These are phyloP conservation scores for Schizophyllum commune DNA, from an alignment of 1,284 basidiomycete genomes.

Conservation along the genomic window DNA sequence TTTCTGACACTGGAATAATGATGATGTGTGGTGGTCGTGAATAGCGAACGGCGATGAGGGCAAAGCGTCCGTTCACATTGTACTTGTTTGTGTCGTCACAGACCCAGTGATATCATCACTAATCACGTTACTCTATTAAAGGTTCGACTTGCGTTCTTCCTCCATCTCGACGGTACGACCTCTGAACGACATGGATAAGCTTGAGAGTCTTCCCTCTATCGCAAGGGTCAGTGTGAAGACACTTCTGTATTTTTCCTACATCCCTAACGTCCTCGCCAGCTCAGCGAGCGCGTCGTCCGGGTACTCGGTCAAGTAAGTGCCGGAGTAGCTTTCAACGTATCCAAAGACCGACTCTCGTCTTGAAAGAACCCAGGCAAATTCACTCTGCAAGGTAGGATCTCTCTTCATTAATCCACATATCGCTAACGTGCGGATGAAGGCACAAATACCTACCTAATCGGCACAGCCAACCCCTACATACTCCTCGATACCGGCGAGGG, in stretches of 20 bases:
- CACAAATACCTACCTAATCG: constrained; percentile 91
- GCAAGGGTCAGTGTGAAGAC: constrained; percentile 44
- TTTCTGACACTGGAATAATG: too few relatives aligned
- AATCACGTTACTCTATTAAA: too few relatives aligned
- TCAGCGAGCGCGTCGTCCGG: constrained; percentile 56
- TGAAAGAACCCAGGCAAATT: constrained; percentile 83
- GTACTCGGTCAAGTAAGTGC: constrained; percentile 63
- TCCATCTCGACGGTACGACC: neutral
- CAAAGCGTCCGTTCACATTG: neutral
- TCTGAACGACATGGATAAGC: constrained; percentile 29
- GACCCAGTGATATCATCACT: neutral
- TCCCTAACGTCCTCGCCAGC: constrained; percentile 26
- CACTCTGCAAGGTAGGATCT: constrained; percentile 73
- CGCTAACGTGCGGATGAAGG: constrained; percentile 32
- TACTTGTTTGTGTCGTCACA: neutral
- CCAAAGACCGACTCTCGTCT: neutral
- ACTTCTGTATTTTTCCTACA: neutral
- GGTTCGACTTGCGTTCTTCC: neutral
- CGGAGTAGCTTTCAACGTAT: constrained; percentile 1
- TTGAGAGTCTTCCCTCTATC: constrained; percentile 42
- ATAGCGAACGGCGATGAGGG: neutral
- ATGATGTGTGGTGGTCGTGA: neutral
- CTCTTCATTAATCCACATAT: constrained; percentile 1
- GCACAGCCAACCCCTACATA: constrained; percentile 59
- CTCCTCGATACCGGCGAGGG: constrained; percentile 91